These are phyloP conservation scores for Phytomonas sp. DNA, from an alignment of 208 protist genomes.

Conservation along the genomic window DNA sequence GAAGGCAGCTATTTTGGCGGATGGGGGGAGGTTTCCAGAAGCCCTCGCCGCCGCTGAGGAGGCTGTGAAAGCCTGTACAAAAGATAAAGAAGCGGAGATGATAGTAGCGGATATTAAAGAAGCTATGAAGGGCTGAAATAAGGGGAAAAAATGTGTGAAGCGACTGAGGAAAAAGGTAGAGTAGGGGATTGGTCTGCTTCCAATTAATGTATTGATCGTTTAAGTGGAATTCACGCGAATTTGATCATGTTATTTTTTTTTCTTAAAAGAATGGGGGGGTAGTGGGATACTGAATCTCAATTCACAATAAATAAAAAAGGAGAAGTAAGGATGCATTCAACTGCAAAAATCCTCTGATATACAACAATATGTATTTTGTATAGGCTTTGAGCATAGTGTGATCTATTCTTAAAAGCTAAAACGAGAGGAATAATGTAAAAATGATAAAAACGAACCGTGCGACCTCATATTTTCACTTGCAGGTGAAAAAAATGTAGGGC, in stretches of 20 bases:
- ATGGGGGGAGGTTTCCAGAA: slow-evolving; percentile 53
- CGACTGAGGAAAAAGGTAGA: not conserved
- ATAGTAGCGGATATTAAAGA: slow-evolving; percentile 58
- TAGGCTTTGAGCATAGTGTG: not conserved
- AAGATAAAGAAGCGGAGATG: slow-evolving; percentile 60
- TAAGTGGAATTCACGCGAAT: not conserved
- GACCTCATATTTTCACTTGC: too few species aligned
- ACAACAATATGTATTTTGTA: not conserved
- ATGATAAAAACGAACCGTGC: not conserved
- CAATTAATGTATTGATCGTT: not conserved
- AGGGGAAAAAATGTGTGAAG: not conserved
- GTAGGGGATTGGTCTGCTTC: not conserved
- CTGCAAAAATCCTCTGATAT: not conserved
- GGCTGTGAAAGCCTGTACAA: slow-evolving; percentile 45
- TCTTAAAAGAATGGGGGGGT: not conserved
- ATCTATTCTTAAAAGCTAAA: not conserved
- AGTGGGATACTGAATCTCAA: too few species aligned
- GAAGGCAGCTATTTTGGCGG: slow-evolving; percentile 82
- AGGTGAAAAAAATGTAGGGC: not conserved
- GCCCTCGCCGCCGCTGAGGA: slow-evolving; percentile 52
- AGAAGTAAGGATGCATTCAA: not conserved
- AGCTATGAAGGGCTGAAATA: slow-evolving; percentile 18
- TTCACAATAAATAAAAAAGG: not conserved
- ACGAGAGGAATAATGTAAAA: not conserved
- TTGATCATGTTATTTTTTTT: not conserved